Evolutionary conservation across 2,329 filamentous ascomycete genomes (phyloP).

Genomic region (Chalara sp.): DNA sequence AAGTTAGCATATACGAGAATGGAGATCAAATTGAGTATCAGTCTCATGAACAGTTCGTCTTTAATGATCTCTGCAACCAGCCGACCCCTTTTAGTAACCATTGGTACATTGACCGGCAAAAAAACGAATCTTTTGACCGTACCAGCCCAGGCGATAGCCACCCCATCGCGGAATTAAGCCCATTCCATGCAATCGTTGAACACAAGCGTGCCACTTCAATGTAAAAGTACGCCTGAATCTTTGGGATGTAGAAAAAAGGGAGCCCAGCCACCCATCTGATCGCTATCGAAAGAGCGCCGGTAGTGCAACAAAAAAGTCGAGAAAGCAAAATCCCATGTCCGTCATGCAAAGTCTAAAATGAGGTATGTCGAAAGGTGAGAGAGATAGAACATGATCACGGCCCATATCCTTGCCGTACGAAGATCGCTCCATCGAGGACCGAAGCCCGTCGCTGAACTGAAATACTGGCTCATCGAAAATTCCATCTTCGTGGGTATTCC

Average conservation of each 20-base stretch:
- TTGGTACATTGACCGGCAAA: constrained; percentile 16
- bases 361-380: constrained; percentile 8
- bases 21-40: constrained; percentile 20
- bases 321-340: constrained; percentile 24
- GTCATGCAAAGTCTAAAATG: constrained; percentile 28
- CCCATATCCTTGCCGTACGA: constrained; percentile 15
- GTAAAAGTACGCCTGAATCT: constrained; percentile 27
- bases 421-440: constrained; percentile 14
- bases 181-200: constrained; percentile 28
- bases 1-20: constrained; percentile 1
- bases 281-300: constrained; percentile 20
- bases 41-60: constrained; percentile 25
- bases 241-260: constrained; percentile 26
- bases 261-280: constrained; percentile 27
- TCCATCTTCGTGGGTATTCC: constrained; percentile 25
- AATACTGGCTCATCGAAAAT: constrained; percentile 19
- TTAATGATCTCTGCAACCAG: constrained; percentile 25
- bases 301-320: constrained; percentile 28
- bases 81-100: constrained; percentile 26
- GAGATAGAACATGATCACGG: constrained; percentile 18
- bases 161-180: constrained; percentile 23
- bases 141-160: constrained; percentile 23
- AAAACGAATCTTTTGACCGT: constrained; percentile 28
- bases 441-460: constrained; percentile 18
- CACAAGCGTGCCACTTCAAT: constrained; percentile 25